Evolutionary conservation across 192 early-diverging fungal genomes (phyloP).

Genomic region (Gryganskiella cystojenkinii): DNA sequence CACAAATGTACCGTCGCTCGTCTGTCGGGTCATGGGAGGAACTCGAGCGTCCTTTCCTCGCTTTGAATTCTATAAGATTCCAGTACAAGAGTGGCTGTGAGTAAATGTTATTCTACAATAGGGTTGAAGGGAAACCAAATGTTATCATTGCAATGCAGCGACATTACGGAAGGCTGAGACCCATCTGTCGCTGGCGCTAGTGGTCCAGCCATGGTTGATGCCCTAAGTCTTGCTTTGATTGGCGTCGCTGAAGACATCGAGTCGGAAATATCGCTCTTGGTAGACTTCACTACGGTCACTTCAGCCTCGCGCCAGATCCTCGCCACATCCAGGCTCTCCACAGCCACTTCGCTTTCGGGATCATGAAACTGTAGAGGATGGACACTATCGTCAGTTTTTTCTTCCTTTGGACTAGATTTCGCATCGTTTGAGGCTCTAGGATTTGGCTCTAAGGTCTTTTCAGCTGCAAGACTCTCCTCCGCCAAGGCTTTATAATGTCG

Average conservation of each 20-base stretch:
- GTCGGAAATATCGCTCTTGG: not conserved
- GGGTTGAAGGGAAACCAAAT: too few species aligned
- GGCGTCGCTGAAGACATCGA: not conserved
- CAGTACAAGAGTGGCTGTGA: too few species aligned
- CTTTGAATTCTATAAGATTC: constrained; percentile 7
- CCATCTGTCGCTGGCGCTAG: too few species aligned
- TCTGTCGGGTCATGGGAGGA: constrained; percentile 14
- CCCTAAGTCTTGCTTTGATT: constrained; percentile 24
- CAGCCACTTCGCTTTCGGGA: not conserved
- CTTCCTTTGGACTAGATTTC: too few species aligned
- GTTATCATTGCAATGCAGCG: too few species aligned
- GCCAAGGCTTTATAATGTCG: constrained; percentile 27
- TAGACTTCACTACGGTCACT: not conserved
- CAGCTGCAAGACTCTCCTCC: constrained; percentile 8
- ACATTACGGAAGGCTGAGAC: constrained; percentile 9
- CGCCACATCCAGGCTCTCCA: not conserved
- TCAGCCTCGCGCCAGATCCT: not conserved
- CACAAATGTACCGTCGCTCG: constrained; percentile 12
- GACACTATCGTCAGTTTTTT: not conserved
- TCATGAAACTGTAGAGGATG: not conserved
- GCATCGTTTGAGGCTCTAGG: too few species aligned
- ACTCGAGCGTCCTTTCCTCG: constrained; percentile 11
- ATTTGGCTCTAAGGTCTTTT: not conserved
- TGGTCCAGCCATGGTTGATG: constrained; percentile 28
- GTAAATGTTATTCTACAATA: too few species aligned